phyloP scores from a whole-genome alignment of 257 asterid species.

The Solanum pennellii region DNA sequence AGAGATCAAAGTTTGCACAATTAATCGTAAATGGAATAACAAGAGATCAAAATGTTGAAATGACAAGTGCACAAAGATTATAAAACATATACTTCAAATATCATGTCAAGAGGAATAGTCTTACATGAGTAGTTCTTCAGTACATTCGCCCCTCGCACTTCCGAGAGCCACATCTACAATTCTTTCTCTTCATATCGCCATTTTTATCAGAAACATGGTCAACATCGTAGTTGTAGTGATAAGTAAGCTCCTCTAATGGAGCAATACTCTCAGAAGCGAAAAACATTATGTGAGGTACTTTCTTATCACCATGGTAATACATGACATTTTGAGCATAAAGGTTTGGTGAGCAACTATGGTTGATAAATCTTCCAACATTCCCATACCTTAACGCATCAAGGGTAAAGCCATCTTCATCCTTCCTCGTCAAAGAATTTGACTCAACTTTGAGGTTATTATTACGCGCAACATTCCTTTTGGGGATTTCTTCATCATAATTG shows the following conservation, averaged over 20 bases:
- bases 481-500: not conserved
- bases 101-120: not conserved
- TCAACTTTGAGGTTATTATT: not conserved
- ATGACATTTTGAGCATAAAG: conserved; percentile 24
- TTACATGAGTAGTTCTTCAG: not conserved
- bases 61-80: not conserved
- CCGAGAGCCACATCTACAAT: conserved; percentile 14
- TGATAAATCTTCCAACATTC: conserved; percentile 26
- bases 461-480: not conserved
- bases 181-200: conserved; percentile 12
- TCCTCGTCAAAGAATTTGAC: not conserved
- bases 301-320: conserved; percentile 24
- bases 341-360: conserved; percentile 24
- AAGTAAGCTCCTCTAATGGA: conserved; percentile 31
- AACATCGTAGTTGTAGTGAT: conserved; percentile 13
- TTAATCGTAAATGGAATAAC: not conserved
- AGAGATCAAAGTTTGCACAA: not conserved
- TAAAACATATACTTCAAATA: not conserved
- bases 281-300: conserved; percentile 37
- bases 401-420: not conserved
- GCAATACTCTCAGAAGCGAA: conserved; percentile 34
- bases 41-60: not conserved
- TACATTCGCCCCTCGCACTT: conserved; percentile 15
- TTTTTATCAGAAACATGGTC: conserved; percentile 5
- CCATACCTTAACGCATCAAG: conserved; percentile 30